These are phyloP conservation scores for Circinella umbellata DNA, from an alignment of 371 early-diverging fungal genomes.

Conservation along the genomic window DNA sequence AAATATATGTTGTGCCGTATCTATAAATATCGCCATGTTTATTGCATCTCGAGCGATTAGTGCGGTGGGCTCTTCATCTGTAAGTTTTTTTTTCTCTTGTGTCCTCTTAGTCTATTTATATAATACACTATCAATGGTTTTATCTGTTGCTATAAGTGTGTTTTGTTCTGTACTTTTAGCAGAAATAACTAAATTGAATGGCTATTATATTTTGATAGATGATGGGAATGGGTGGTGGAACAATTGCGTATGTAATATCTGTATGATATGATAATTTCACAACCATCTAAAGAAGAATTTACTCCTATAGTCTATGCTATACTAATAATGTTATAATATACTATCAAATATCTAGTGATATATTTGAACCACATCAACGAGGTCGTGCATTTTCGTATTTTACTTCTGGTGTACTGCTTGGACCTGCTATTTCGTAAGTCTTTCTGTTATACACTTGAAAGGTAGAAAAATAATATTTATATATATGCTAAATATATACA, in stretches of 20 bases:
- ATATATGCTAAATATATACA: too few species aligned
- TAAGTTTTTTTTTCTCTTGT: constrained; percentile 1
- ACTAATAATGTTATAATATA: too few species aligned
- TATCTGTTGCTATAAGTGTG: too few species aligned
- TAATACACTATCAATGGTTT: too few species aligned
- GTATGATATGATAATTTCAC: too few species aligned
- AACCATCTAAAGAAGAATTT: too few species aligned
- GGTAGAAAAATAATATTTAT: too few species aligned
- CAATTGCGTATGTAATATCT: constrained; percentile 26
- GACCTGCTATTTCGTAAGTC: too few species aligned
- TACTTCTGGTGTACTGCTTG: constrained; percentile 35
- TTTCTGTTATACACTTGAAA: too few species aligned
- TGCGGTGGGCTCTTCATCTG: constrained; percentile 32
- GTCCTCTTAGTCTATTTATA: neutral
- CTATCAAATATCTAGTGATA: constrained; percentile 23
- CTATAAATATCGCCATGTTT: constrained; percentile 30
- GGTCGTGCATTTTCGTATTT: constrained; percentile 51
- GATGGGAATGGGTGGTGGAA: constrained; percentile 57
- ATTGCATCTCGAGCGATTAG: constrained; percentile 34
- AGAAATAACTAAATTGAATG: neutral
- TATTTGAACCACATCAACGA: constrained; percentile 45
- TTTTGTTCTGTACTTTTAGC: neutral
- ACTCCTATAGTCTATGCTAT: too few species aligned
- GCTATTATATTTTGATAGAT: constrained; percentile 19
- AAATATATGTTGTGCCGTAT: constrained; percentile 33